Conservation (phyloP, 2,329 filamentous ascomycete species). For the Aureobasidium namibiae region DNA sequence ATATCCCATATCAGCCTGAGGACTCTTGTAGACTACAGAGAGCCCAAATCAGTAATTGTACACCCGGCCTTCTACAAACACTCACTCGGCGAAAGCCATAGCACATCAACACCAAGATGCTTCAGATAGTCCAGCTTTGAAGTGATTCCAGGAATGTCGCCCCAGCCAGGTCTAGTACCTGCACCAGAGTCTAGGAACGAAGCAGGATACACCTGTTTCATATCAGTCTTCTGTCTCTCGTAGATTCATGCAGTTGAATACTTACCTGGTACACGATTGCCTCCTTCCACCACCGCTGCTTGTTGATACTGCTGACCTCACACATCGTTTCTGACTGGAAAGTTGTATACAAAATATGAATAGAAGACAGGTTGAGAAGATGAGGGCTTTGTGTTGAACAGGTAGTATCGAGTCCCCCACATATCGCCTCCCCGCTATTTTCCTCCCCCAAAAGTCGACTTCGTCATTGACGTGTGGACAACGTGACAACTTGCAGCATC, state of each 20-base stretch:
- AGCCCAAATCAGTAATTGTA: conserved; percentile 20
- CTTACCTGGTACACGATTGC: conserved; percentile 26
- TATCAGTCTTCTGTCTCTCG: not conserved
- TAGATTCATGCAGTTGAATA: not conserved
- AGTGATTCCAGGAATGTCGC: conserved; percentile 57
- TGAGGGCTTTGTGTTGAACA: not conserved
- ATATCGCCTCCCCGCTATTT: not conserved
- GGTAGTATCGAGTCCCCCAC: not conserved
- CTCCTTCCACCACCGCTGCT: conserved; percentile 31
- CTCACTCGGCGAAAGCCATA: conserved; percentile 52
- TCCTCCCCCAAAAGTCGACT: not conserved
- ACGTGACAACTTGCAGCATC: no score
- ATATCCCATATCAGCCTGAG: conserved; percentile 48
- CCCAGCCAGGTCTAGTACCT: conserved; percentile 47
- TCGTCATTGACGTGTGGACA: not conserved
- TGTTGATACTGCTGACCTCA: not conserved
- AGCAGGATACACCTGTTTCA: conserved; percentile 43
- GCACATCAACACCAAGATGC: conserved; percentile 51
- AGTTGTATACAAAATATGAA: not conserved
- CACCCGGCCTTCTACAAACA: not conserved
- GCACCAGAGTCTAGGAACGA: conserved; percentile 50
- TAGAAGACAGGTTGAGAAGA: not conserved
- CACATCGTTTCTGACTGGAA: not conserved
- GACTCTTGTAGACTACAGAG: conserved; percentile 40
- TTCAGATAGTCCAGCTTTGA: conserved; percentile 57